Percentiles rank a stretch among this genome's conserved stretches.
Conservation (phyloP, 208 protist genomes). For the Acanthamoeba royreba region DNA sequence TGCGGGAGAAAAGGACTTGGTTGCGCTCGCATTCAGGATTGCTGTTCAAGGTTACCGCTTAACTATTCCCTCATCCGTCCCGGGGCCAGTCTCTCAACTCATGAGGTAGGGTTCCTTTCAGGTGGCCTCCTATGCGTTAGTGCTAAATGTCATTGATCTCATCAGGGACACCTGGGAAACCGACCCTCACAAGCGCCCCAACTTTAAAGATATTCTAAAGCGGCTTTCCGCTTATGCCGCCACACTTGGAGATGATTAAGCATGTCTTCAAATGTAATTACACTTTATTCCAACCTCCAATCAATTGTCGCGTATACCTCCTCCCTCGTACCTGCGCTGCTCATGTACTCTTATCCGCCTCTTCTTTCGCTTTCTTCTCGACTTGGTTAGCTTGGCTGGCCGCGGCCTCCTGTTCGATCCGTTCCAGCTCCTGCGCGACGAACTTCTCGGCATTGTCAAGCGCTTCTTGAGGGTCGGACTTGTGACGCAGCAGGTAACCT, state of each 20-base stretch:
- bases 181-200: background rate
- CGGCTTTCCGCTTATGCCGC: background rate
- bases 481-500: background rate
- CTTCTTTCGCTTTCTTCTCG: too few relatives aligned
- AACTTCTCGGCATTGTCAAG: background rate
- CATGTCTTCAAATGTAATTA: too few relatives aligned
- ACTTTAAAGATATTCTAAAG: background rate
- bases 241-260: background rate
- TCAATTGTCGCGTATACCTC: too few relatives aligned
- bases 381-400: too few relatives aligned
- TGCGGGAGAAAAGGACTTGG: background rate
- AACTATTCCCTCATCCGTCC: background rate
- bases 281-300: too few relatives aligned
- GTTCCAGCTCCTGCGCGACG: background rate
- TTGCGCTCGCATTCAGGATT: slow-evolving; percentile 15
- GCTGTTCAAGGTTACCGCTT: background rate
- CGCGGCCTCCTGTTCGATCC: background rate
- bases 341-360: too few relatives aligned
- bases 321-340: too few relatives aligned
- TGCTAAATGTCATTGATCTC: background rate
- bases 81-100: background rate
- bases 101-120: background rate
- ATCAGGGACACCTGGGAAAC: slow-evolving; percentile 6
- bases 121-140: background rate
- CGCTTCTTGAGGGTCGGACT: background rate